Base-by-base conservation (phyloP, 176 grass and related monocot genomes). In the Typha latifolia region DNA sequence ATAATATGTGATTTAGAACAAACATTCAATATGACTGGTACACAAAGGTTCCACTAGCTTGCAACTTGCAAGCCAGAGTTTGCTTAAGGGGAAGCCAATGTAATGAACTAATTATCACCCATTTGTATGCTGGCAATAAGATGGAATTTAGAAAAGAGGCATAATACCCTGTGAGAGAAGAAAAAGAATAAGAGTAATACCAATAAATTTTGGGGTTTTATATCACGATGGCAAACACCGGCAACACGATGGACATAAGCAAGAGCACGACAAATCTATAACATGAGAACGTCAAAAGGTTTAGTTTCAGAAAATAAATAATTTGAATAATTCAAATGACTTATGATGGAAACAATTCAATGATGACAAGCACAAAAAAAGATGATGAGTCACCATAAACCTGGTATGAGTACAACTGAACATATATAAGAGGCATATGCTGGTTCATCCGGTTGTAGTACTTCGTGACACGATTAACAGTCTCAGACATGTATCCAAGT, bases 131-230 rank as follows among this genome's bases (percentile, higher is more conserved):
- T 29, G 27, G 27, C 37, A 43, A 43, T 43, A 43, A 43, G 37
- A 43, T 43, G 10, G 5, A 1, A 43, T 10, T 43, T 43, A 8
- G 37, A 43, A 0, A 43, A 43, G 37, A 43, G 34, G 34, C 5
- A 10, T 43, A 43, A 26, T 14, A 18, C 1, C 18, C 7, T 16
- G 6, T 27, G 21, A 48, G 52, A 50, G 19, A 51, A 52, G 34
- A 12, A 69, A 32, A 31, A 73, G 9, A 62, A 61, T 50, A 59
- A 29, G 69, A 51, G 3, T 48, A 63, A 43, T 81, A 91, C 91
- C 79, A 96, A 69, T 48, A 96, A 68, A 96, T 96, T 96, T 84
- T 91, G 91, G 22, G 91, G 91, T 37, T 96, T 96, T 76, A 96
- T 96, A 72, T 96, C 91, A 70, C 91, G 84, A 76, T 96, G 91